Percentiles rank a stretch among this genome's conserved stretches.
These are phyloP conservation scores for Phytophthora sojae DNA, from an alignment of 352 stramenopile genomes.

Conservation along the genomic window DNA sequence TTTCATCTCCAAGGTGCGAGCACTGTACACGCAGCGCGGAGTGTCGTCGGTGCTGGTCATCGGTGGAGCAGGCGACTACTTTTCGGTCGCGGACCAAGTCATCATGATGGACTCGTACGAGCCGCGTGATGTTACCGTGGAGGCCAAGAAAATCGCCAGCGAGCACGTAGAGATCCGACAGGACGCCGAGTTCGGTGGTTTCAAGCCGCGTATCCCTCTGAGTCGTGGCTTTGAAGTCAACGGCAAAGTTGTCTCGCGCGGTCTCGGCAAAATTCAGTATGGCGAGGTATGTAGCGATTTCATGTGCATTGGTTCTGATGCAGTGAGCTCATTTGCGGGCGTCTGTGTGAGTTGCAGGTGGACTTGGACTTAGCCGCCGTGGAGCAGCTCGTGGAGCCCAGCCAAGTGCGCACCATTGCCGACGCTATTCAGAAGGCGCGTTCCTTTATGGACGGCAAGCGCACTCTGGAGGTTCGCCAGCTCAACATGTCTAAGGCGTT, in stretches of 20 bases:
- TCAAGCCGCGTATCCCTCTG: constrained; percentile 62
- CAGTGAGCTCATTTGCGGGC: background rate
- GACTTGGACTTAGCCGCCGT: constrained; percentile 87
- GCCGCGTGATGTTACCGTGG: constrained; percentile 91
- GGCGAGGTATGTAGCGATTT: constrained; percentile 64
- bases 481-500: background rate
- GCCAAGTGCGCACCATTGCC: constrained; percentile 87
- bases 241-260: constrained; percentile 83
- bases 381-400: constrained; percentile 91
- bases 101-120: constrained; percentile 98
- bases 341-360: constrained; percentile 42
- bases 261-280: constrained; percentile 83
- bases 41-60: constrained; percentile 97
- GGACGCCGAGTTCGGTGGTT: constrained; percentile 56
- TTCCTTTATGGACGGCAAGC: constrained; percentile 70
- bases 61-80: constrained; percentile 96
- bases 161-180: constrained; percentile 65
- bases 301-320: background rate
- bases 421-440: constrained; percentile 67
- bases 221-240: constrained; percentile 62
- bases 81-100: constrained; percentile 96
- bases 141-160: constrained; percentile 93
- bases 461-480: constrained; percentile 50
- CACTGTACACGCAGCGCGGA: constrained; percentile 87
- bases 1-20: constrained; percentile 96